Percentiles rank a stretch among this genome's conserved stretches.
Conservation (phyloP, 75 land plant species). For the Selaginella tamariscina region DNA sequence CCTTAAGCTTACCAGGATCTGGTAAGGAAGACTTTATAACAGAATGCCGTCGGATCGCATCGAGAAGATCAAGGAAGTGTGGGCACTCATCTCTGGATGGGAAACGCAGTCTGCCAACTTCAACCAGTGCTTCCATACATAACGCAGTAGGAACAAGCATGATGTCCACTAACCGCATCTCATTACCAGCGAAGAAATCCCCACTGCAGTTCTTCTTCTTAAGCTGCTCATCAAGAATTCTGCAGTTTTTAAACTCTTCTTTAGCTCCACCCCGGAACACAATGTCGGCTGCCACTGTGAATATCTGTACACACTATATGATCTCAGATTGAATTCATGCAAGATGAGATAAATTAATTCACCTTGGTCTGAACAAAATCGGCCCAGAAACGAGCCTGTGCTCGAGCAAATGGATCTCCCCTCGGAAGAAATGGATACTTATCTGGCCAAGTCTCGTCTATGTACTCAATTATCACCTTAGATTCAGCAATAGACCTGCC, state of each 20-base stretch:
- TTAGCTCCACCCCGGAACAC: background rate
- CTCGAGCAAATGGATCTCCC: background rate
- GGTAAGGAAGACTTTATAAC: background rate
- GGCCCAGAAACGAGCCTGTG: background rate
- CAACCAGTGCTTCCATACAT: background rate
- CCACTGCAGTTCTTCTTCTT: background rate
- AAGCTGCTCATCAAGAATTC: background rate
- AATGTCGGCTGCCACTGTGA: background rate
- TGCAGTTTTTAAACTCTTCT: background rate
- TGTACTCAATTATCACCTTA: background rate
- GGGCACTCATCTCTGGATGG: background rate
- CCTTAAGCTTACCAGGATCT: background rate
- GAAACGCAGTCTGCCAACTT: background rate
- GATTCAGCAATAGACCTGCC: background rate
- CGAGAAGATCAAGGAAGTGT: background rate
- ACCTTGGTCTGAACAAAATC: conserved; percentile 10
- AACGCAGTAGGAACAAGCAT: background rate
- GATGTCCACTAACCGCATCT: background rate
- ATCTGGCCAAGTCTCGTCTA: conserved; percentile 2
- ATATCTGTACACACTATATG: background rate
- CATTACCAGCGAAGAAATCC: background rate
- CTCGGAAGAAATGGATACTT: background rate
- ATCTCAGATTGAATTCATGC: background rate
- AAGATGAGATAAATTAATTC: background rate
- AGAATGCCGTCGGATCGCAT: background rate